A percentile compares a stretch with the other conserved stretches of the same genome.
phyloP scores from a whole-genome alignment of 352 stramenopile genomes.

The Globisporangium orthogonon region DNA sequence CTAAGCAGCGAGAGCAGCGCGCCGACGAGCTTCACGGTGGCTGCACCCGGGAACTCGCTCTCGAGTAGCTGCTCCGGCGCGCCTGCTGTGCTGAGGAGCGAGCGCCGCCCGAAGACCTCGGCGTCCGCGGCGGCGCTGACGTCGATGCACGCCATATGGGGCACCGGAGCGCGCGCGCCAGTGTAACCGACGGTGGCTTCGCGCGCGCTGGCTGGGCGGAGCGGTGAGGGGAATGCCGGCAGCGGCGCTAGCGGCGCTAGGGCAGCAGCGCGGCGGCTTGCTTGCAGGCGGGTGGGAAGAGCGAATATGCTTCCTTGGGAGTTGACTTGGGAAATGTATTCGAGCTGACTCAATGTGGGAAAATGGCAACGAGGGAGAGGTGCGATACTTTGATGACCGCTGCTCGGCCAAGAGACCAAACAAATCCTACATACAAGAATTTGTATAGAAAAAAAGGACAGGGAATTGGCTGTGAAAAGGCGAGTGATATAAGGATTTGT shows the following conservation, averaged over 20 bases:
- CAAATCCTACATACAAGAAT: too few relatives aligned
- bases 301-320: neutral
- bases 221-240: too few relatives aligned
- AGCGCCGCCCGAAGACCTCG: conserved; percentile 22
- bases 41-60: conserved; percentile 45
- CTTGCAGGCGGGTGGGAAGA: neutral
- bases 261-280: too few relatives aligned
- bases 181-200: neutral
- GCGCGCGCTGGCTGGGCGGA: too few relatives aligned
- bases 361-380: neutral
- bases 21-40: conserved; percentile 46
- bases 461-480: too few relatives aligned
- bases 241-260: neutral
- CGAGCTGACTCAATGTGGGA: neutral
- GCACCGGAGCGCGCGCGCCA: neutral
- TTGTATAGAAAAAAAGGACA: too few relatives aligned
- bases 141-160: conserved; percentile 13
- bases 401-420: too few relatives aligned
- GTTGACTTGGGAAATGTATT: neutral
- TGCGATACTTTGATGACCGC: neutral
- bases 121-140: conserved; percentile 11
- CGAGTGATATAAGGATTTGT: too few relatives aligned
- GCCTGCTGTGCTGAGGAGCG: neutral
- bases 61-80: conserved; percentile 21
- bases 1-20: conserved; percentile 67